Evolutionary conservation across 2,329 filamentous ascomycete genomes (phyloP), one percentile per base, ranked within the genome.

Genomic region (Exserohilum turcica): DNA sequence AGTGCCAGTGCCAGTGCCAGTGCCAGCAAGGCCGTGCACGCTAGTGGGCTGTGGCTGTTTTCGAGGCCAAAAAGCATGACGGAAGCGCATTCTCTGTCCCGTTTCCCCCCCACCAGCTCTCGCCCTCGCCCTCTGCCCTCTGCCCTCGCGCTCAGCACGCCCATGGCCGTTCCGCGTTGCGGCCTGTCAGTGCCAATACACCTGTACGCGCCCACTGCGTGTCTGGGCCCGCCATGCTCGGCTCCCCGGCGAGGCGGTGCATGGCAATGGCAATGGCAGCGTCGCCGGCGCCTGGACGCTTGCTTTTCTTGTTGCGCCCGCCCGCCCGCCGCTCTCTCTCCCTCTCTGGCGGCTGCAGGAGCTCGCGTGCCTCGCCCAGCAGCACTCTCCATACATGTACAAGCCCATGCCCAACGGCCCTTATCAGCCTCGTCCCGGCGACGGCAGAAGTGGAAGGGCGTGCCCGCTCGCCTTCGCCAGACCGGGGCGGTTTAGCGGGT

Each of bases 291-390:
- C 48, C 42, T 43, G 37, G 27, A 29, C 24, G 8, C 24, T 40
- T 29, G 24, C 38, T 40, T 40, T 40, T 40, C 13, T 21, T 13
- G n/a, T n/a, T n/a, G n/a, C n/a, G n/a, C n/a, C n/a, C n/a, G n/a
- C n/a, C n/a, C n/a, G n/a, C n/a, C n/a, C n/a, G n/a, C n/a, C n/a
- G n/a, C n/a, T n/a, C n/a, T n/a, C n/a, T n/a, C n/a, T n/a, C n/a
- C 7, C 21, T 7, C 21, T 24, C 21, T 24, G 21, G 21, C 21
- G 21, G 9, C 18, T 37, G 52, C 55, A 53, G 39, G 38, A 53
- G 64, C 60, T 65, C 62, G 63, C 62, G 62, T 65, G 65, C 57
- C 59, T 47, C 58, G 52, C 36, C 33, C 43, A 18, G 35, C 35
- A 37, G 35, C 10, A 15, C 37, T n/a, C 21, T 21, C 37, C 21